Evolutionary conservation across 305 asterid genomes (phyloP).

Genomic region (Fraxinus ornus): DNA sequence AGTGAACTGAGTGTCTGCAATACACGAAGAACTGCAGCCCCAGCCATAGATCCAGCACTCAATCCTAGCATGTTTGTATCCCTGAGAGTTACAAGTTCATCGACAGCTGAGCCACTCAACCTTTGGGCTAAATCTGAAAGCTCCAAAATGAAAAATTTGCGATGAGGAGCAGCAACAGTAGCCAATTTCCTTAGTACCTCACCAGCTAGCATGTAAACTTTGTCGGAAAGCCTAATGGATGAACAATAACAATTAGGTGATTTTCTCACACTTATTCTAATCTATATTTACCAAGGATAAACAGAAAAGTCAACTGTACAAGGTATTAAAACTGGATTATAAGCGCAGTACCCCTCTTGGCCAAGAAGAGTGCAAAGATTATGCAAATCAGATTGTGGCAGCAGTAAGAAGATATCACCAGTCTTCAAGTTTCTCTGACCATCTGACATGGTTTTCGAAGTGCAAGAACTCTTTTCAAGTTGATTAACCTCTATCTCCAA

Average conservation of each 20-base stretch:
- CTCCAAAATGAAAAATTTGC: conserved; percentile 80
- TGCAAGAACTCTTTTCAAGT: conserved; percentile 42
- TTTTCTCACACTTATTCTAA: not conserved
- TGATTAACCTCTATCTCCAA: conserved; percentile 43
- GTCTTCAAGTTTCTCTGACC: conserved; percentile 42
- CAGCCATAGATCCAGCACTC: conserved; percentile 99
- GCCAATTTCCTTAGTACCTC: conserved; percentile 95
- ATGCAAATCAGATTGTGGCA: conserved; percentile 81
- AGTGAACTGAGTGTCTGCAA: conserved; percentile 88
- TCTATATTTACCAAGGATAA: not conserved
- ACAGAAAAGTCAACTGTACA: conserved; percentile 25
- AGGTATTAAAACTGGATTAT: conserved; percentile 3
- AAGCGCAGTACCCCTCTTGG: conserved; percentile 76
- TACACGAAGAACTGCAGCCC: conserved; percentile 95
- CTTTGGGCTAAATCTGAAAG: conserved; percentile 80
- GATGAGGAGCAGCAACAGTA: conserved; percentile 77
- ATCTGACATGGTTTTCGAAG: conserved; percentile 45
- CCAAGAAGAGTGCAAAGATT: conserved; percentile 95
- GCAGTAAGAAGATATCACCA: conserved; percentile 61
- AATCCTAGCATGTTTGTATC: conserved; percentile 93
- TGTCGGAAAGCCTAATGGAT: conserved; percentile 83
- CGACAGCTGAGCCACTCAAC: conserved; percentile 84
- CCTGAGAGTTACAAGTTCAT: conserved; percentile 80
- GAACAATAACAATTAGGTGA: conserved; percentile 20
- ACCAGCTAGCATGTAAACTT: conserved; percentile 93